Percentiles rank a stretch among this genome's conserved stretches.
These are phyloP conservation scores for Mallotus japonicus DNA, from an alignment of 441 rosid genomes.

Conservation along the genomic window DNA sequence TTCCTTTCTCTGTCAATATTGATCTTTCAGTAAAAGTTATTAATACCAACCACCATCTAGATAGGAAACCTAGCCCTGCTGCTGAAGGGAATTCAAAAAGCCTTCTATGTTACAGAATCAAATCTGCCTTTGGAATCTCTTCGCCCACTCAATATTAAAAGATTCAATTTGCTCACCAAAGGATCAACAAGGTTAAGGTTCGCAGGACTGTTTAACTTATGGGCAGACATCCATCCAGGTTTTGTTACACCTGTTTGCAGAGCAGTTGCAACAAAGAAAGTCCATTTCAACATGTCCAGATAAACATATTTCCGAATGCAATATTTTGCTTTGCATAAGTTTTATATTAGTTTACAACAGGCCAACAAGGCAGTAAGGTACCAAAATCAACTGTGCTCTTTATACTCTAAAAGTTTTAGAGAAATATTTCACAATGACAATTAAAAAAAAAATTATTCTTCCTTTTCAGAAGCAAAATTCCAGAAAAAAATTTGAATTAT, in stretches of 20 bases:
- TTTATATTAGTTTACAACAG: neutral
- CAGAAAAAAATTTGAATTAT: constrained; percentile 5
- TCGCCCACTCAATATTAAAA: neutral
- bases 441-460: too few relatives aligned
- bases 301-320: neutral
- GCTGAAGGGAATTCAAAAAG: neutral
- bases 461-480: neutral
- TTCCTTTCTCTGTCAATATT: neutral
- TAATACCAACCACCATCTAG: neutral
- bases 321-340: neutral
- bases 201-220: neutral
- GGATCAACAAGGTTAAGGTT: neutral
- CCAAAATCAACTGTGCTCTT: neutral
- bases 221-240: neutral
- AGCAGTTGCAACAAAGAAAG: neutral
- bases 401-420: neutral
- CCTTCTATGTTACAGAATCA: neutral
- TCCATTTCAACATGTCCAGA: neutral
- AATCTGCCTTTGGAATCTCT: neutral
- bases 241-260: neutral
- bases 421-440: neutral
- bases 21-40: neutral
- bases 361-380: neutral
- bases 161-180: neutral
- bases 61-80: neutral